phyloP scores from a whole-genome alignment of 495 filamentous ascomycete genomes.

The Ascodesmis nigricans region DNA sequence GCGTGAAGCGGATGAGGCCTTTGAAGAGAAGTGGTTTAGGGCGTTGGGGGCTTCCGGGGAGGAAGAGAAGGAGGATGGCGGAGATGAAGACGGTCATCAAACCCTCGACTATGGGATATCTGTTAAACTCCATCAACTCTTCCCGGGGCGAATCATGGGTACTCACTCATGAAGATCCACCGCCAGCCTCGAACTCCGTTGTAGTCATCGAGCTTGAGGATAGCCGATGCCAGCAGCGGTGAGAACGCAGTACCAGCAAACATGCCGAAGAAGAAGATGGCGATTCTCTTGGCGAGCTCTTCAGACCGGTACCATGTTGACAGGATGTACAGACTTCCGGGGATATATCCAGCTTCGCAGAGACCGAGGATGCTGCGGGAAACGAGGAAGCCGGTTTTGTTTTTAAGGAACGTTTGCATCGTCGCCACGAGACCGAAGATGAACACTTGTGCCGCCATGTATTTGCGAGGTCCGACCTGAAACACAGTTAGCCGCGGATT shows the following conservation, averaged over 20 bases:
- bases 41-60: conserved; percentile 32
- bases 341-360: conserved; percentile 27
- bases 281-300: conserved; percentile 31
- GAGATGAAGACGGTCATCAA: conserved; percentile 30
- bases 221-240: conserved; percentile 29
- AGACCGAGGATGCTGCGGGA: conserved; percentile 25
- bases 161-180: conserved; percentile 26
- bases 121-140: not conserved
- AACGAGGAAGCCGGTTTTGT: conserved; percentile 19
- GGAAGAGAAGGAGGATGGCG: conserved; percentile 31
- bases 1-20: too few relatives aligned
- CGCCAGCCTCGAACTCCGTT: conserved; percentile 27
- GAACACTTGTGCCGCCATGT: too few relatives aligned
- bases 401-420: too few relatives aligned
- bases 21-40: conserved; percentile 3
- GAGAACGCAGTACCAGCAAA: conserved; percentile 32
- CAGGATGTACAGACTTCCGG: conserved; percentile 28
- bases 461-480: too few relatives aligned
- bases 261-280: conserved; percentile 30
- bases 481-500: too few relatives aligned
- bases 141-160: not conserved
- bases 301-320: conserved; percentile 32
- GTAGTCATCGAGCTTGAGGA: conserved; percentile 23
- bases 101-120: conserved; percentile 34
- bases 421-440: too few relatives aligned